Conservation (phyloP, 139 green algal species). For the Micractinium sp. region DNA sequence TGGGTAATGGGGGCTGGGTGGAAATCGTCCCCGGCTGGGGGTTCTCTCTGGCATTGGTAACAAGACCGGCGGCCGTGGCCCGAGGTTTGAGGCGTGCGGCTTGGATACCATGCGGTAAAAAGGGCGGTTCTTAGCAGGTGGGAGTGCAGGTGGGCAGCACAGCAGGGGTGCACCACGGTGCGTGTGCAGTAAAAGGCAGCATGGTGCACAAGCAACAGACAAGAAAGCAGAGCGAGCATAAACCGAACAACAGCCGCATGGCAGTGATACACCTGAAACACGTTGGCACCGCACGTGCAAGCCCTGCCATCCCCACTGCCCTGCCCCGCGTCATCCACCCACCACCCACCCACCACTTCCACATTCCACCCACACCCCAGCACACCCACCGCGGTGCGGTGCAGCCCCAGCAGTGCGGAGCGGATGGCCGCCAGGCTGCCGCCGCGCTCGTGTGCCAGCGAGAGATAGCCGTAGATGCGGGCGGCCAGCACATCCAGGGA, state of each 20-base stretch:
- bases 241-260: no score
- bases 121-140: no score
- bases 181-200: no score
- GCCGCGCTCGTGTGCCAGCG: conserved; percentile 76
- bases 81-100: neutral
- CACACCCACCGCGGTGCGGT: conserved; percentile 80
- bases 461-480: conserved; percentile 94
- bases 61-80: conserved; percentile 32
- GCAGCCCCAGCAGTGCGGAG: conserved; percentile 81
- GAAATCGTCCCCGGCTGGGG: conserved; percentile 40
- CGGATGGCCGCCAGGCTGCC: conserved; percentile 80
- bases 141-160: no score
- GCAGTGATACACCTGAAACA: no score
- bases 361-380: neutral
- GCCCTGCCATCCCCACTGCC: no score
- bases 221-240: no score
- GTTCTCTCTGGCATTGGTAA: conserved; percentile 30
- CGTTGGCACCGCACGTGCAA: no score
- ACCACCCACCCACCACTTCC: no score
- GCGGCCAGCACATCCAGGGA: conserved; percentile 92
- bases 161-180: no score
- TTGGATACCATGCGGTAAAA: conserved; percentile 32
- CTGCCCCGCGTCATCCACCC: no score
- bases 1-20: neutral
- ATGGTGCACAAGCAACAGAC: no score